Percentiles rank a stretch among this genome's conserved stretches.
Conservation (phyloP, 176 grass and related monocot genomes). For the Zea mays region Zm-B73-REFERENCE-NAM-5.0 NC_050100.1:1198001-1198500, state of each 20-base stretch:
- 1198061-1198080: slow-evolving; percentile 92
- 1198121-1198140: slow-evolving; percentile 1
- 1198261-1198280: slow-evolving; percentile 44
- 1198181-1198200: slow-evolving; percentile 96
- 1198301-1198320: slow-evolving; percentile 43
- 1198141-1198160: slow-evolving; percentile 75
- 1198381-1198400: slow-evolving; percentile 45
- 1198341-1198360: slow-evolving; percentile 66
- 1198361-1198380: slow-evolving; percentile 49
- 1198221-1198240: slow-evolving; percentile 49
- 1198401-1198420: slow-evolving; percentile 46
- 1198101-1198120: slow-evolving; percentile 54
- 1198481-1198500: slow-evolving; percentile 55
- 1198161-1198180: slow-evolving; percentile 54
- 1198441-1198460: slow-evolving; percentile 45
- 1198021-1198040: slow-evolving; percentile 43
- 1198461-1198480: slow-evolving; percentile 34
- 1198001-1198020: not conserved
- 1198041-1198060: slow-evolving; percentile 68
- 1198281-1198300: slow-evolving; percentile 71
- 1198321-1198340: slow-evolving; percentile 49
- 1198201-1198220: slow-evolving; percentile 82
- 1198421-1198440: slow-evolving; percentile 35
- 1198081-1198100: slow-evolving; percentile 57
- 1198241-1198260: slow-evolving; percentile 44